Percentiles rank a stretch among this genome's conserved stretches.
These are phyloP conservation scores for Penicillium sp. DNA, from an alignment of 2,329 filamentous ascomycete species.

Conservation along the genomic window DNA sequence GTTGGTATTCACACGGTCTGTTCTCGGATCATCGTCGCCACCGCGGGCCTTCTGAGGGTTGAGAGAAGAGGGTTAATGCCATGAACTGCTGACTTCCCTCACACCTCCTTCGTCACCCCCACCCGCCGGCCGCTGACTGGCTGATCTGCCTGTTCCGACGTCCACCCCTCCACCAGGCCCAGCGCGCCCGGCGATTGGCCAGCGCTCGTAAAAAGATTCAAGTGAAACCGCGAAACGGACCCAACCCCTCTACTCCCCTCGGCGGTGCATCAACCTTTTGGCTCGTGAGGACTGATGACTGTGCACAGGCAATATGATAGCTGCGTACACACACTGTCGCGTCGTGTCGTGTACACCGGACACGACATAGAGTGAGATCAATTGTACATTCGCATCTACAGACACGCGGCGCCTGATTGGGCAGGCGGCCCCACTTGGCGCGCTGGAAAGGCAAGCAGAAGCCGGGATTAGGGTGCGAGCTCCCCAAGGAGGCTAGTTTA, in stretches of 20 bases:
- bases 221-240: too few relatives aligned
- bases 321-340: too few relatives aligned
- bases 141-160: background rate
- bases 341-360: too few relatives aligned
- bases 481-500: background rate
- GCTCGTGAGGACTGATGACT: too few relatives aligned
- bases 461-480: background rate
- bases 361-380: too few relatives aligned
- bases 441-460: background rate
- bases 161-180: constrained; percentile 2
- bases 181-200: background rate
- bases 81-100: constrained; percentile 8
- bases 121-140: background rate
- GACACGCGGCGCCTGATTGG: background rate
- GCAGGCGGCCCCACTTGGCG: background rate
- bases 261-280: too few relatives aligned
- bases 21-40: background rate
- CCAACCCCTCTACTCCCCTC: background rate
- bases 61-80: background rate
- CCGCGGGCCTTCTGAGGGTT: too few relatives aligned
- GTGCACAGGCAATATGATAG: too few relatives aligned
- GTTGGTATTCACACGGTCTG: too few relatives aligned
- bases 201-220: background rate
- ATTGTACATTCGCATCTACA: too few relatives aligned
- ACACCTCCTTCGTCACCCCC: background rate